Conservation (phyloP, 164 flowering plant genomes). For the Magnolia sinica region DNA sequence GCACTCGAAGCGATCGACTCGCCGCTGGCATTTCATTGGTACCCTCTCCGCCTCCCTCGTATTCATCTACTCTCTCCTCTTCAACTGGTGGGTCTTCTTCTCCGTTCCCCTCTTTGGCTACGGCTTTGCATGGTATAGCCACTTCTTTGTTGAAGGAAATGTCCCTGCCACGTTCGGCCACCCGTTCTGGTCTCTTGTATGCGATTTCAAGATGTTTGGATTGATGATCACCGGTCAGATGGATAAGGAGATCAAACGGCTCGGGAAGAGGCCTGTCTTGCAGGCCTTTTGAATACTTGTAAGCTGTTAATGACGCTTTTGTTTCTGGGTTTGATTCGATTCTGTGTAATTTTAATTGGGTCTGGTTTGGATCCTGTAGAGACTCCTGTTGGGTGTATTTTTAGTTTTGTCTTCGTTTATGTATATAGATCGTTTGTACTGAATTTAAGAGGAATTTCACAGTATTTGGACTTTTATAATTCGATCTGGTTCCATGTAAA, state of each 20-base stretch:
- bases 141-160: constrained; percentile 87
- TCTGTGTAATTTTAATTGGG: background rate
- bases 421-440: background rate
- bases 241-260: constrained; percentile 91
- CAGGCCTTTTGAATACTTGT: constrained; percentile 13
- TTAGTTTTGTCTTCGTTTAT: background rate
- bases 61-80: constrained; percentile 41
- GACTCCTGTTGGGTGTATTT: background rate
- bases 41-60: constrained; percentile 47
- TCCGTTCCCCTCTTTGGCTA: constrained; percentile 65
- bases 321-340: background rate
- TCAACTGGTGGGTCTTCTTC: constrained; percentile 67
- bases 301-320: background rate
- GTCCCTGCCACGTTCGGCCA: constrained; percentile 83
- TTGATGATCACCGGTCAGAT: constrained; percentile 86
- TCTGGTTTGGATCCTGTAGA: background rate
- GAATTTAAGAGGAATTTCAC: background rate
- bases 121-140: constrained; percentile 95
- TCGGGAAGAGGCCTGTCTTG: constrained; percentile 85
- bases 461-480: background rate
- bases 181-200: constrained; percentile 79
- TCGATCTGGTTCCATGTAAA: too few relatives aligned
- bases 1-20: constrained; percentile 81
- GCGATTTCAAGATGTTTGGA: constrained; percentile 94
- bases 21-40: constrained; percentile 89